phyloP scores from a whole-genome alignment of 1,139 yeast species.

The Pichia sp. region DNA sequence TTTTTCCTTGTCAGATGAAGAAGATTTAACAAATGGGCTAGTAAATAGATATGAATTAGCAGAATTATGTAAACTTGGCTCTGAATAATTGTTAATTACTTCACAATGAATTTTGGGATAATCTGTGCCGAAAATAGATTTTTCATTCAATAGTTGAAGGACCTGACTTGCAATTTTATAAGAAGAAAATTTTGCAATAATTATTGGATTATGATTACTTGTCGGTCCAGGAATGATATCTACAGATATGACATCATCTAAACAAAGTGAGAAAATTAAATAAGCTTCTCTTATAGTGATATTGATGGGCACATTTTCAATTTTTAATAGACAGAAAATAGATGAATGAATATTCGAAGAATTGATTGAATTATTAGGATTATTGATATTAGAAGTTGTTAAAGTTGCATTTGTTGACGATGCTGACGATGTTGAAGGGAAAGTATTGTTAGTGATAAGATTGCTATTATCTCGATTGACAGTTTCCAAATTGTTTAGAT shows the following conservation, averaged over 20 bases:
- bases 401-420: background rate
- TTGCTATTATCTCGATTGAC: too few relatives aligned
- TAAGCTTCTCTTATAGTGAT: slow-evolving; percentile 69
- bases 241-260: slow-evolving; percentile 51
- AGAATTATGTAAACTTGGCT: background rate
- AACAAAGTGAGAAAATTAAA: slow-evolving; percentile 71
- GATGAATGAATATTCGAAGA: slow-evolving; percentile 16
- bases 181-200: slow-evolving; percentile 60
- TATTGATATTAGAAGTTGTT: background rate
- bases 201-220: slow-evolving; percentile 26
- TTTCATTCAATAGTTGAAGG: slow-evolving; percentile 61
- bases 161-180: slow-evolving; percentile 62
- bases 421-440: too few relatives aligned
- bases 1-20: slow-evolving; percentile 1
- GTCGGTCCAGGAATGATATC: slow-evolving; percentile 43
- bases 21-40: slow-evolving; percentile 5
- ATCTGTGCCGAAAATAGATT: slow-evolving; percentile 54
- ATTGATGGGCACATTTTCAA: slow-evolving; percentile 65
- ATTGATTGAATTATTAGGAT: slow-evolving; percentile 4
- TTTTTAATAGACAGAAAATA: slow-evolving; percentile 28
- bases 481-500: too few relatives aligned
- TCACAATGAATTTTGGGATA: slow-evolving; percentile 39
- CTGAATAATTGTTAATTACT: background rate
- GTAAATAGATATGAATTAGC: slow-evolving; percentile 5
- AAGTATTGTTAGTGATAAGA: too few relatives aligned